Base-by-base conservation (phyloP, 2,329 filamentous ascomycete genomes). In the Fusarium sp. region DNA sequence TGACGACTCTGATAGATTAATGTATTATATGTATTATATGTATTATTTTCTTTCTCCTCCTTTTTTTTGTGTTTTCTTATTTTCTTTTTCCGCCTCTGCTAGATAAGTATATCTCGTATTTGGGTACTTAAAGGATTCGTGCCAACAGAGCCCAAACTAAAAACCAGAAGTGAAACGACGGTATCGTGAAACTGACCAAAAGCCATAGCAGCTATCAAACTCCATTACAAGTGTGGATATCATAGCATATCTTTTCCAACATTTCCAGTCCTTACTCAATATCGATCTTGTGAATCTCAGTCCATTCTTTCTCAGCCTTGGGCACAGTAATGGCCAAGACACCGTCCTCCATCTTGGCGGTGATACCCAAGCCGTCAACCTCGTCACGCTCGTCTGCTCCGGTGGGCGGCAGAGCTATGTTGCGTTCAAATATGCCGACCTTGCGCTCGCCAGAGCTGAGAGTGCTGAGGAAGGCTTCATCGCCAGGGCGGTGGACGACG, bases 271-370 rank as follows among this genome's bases (percentile, higher is more conserved):
- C 48, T 79, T 82, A 89, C 76, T 88, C 82, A 69, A 91, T 87
- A 63, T 91, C 88, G 45, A 91, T 86, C 80, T 88, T 88, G 78
- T 85, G 87, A 68, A 91, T 85, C 77, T 91, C 88, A 75, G 90
- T 92, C 85, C 90, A 90, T 74, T 90, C 90, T 81, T 86, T 89
- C 79, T 92, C 90, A 13, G 89, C 78, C 85, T 94, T 95, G 13
- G 93, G 93, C 4, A 97, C 89, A n/a, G 89, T 90, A n/a, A 97
- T 87, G 41, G 91, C 85, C 75, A 97, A 81, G 3, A 97, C 84
- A 10, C 94, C 94, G 79, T 96, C 92, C 81, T 94, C 92, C 83
- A 97, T 87, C 83, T 90, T 94, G 6, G 94, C 93, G 6, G 86
- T 88, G 78, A 96, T 96, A 30, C 83, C 86, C 55, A 91, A 87